Base-by-base conservation (phyloP, 805 yeast species). In the Starmera dryadoides region DNA sequence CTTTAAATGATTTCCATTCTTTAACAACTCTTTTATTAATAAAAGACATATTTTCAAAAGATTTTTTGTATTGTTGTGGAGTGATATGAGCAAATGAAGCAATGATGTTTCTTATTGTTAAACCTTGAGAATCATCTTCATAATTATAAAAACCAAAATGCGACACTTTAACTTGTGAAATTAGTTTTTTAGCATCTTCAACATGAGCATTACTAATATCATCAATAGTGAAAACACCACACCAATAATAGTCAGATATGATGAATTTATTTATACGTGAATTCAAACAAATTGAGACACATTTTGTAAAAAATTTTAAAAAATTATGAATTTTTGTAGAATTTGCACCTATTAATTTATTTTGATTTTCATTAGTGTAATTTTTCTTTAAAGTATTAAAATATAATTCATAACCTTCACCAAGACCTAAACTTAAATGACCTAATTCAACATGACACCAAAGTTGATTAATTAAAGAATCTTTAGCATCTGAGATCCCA, bases 341-440 rank as follows among this genome's bases (percentile, higher is more conserved):
- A 11, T 48, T 47, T 1, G 52, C 25, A 2, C 58, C 58, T 3
- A 29, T 32, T 4, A 53, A 39, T 15, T 31, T 43, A 4, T 40
- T 40, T 6, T 6, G n/a, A 15, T 33, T 25, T 1, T 28, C 21
- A 14, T 40, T 25, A 12, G 10, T 23, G 18, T 40, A 45, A 23
- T 42, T 47, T 17, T 33, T 35, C 42, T 46, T 49, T 15, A 36
- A 31, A 7, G 49, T 30, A 10, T 51, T 42, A 30, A 53, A 49
- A n/a, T 41, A 48, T 10, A 53, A 15, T 37, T 52, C 56, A 41
- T 55, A 55, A 10, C 59, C 59, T 42, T 55, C 59, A 11, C 40
- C 45, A n/a, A 55, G 37, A 1, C 53, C 58, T 6, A 45, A 20
- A 18, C 50, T 38, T 21, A 52, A 9, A 29, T 48, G 44, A 4